Conservation (phyloP, 305 asterid species). For the Plantago rigida region DNA sequence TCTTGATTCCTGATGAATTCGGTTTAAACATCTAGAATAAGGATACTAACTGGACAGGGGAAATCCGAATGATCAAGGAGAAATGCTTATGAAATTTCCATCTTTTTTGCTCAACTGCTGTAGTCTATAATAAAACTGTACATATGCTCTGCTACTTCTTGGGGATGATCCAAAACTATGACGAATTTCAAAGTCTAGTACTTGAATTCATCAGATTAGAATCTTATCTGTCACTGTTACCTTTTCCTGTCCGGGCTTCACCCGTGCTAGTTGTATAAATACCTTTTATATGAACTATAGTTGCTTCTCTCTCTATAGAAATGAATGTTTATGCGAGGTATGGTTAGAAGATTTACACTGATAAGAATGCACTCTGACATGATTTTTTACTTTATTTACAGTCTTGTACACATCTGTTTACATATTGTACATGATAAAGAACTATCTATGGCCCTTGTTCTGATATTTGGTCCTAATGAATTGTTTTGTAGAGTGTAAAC, state of each 20-base stretch:
- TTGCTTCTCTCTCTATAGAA: not conserved
- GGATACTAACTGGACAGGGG: not conserved
- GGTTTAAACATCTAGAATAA: not conserved
- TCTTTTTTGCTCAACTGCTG: not conserved
- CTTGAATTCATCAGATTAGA: not conserved
- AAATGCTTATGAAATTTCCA: not conserved
- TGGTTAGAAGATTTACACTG: not conserved
- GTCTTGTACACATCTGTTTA: not conserved
- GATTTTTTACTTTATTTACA: conserved; percentile 1
- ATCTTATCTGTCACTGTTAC: not conserved
- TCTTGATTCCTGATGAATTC: conserved; percentile 11
- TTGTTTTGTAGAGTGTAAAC: not conserved
- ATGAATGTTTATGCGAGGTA: not conserved
- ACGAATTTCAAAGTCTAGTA: not conserved
- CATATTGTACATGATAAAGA: not conserved
- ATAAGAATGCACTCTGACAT: not conserved
- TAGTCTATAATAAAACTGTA: not conserved
- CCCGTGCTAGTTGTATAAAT: too few relatives aligned
- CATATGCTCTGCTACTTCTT: not conserved
- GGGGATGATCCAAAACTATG: not conserved
- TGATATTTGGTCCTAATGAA: not conserved
- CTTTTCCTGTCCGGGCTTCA: not conserved
- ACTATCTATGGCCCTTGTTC: not conserved
- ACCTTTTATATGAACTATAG: not conserved
- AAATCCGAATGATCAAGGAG: not conserved